These are phyloP conservation scores for Immersiella caudata DNA, from an alignment of 495 filamentous ascomycete genomes.

Conservation along the genomic window DNA sequence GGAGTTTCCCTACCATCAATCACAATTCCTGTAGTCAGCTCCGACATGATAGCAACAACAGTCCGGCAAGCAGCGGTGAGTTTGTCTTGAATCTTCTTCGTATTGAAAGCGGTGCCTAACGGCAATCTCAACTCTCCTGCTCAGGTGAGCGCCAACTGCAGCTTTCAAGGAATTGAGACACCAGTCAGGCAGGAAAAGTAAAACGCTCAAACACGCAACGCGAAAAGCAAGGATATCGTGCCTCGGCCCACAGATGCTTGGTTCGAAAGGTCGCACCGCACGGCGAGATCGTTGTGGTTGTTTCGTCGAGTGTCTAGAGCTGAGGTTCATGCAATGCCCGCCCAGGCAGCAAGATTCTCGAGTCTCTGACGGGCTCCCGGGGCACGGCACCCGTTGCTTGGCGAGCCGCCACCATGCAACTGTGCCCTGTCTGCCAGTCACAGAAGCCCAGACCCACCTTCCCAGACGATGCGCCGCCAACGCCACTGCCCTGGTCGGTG, in stretches of 20 bases:
- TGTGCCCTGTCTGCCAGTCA: not conserved
- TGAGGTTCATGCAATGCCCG: not conserved
- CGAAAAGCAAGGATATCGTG: not conserved
- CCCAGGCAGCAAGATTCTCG: slow-evolving; percentile 16
- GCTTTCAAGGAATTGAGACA: not conserved
- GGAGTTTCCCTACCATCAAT: not conserved
- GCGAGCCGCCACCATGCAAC: slow-evolving; percentile 1
- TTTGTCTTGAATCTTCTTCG: not conserved
- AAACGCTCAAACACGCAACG: not conserved
- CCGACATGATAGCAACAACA: not conserved
- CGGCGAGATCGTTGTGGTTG: not conserved
- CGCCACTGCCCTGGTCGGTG: not conserved
- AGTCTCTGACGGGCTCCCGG: slow-evolving; percentile 2
- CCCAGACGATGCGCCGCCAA: not conserved
- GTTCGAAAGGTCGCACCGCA: not conserved
- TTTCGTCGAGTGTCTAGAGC: not conserved
- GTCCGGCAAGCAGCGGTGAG: not conserved
- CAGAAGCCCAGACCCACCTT: not conserved
- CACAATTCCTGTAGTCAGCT: not conserved
- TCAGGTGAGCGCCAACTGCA: slow-evolving; percentile 1
- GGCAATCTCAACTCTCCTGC: not conserved
- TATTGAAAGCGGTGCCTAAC: not conserved
- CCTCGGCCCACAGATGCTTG: not conserved
- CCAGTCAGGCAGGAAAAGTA: not conserved
- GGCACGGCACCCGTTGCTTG: not conserved